Evolutionary conservation across 441 rosid species (phyloP).

Genomic region (Mallotus repandus): DNA sequence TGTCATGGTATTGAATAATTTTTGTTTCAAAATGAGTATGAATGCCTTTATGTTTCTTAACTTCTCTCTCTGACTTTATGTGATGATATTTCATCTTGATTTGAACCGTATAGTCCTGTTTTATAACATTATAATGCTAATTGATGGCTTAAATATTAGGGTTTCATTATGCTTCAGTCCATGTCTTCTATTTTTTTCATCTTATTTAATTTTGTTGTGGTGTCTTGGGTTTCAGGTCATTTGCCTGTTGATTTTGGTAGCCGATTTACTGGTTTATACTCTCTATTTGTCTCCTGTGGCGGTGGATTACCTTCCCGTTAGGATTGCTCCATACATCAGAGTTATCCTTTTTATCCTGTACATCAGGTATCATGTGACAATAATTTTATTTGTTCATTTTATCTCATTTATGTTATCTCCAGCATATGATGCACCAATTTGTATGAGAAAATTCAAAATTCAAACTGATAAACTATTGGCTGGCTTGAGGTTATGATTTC

Average conservation of each 20-base stretch:
- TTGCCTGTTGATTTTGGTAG: constrained; percentile 61
- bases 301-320: constrained; percentile 66
- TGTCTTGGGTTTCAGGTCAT: constrained; percentile 56
- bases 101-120: neutral
- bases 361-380: constrained; percentile 53
- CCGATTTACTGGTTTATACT: constrained; percentile 70
- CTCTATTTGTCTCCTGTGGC: constrained; percentile 76
- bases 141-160: constrained; percentile 5
- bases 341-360: constrained; percentile 74
- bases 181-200: constrained; percentile 7
- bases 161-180: neutral
- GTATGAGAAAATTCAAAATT: neutral
- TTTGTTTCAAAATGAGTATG: neutral
- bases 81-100: neutral
- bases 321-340: constrained; percentile 88
- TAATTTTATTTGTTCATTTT: neutral
- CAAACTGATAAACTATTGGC: neutral
- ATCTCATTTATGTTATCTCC: neutral
- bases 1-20: constrained; percentile 3
- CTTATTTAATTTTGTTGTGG: constrained; percentile 21
- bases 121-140: neutral
- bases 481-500: neutral
- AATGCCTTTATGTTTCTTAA: neutral
- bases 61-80: neutral
- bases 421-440: constrained; percentile 4